Base-by-base conservation (phyloP, 2,329 filamentous ascomycete species). In the Thyridium curvatum region DNA sequence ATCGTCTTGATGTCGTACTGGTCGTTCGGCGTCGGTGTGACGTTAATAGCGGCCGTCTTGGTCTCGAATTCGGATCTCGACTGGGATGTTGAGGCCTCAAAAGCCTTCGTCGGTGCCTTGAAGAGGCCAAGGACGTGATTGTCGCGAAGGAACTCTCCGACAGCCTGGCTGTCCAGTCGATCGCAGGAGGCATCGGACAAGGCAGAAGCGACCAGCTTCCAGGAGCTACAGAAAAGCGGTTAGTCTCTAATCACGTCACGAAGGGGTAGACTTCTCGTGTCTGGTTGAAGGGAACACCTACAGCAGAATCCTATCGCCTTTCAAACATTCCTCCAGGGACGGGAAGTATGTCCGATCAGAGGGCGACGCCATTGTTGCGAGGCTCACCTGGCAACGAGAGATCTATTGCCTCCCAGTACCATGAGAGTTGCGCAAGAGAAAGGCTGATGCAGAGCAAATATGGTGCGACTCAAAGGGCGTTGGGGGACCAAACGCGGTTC, bases 41-140 rank as follows among this genome's bases (percentile, higher is more conserved):
- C 78, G 57, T 94, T 84, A 44, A 96, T 94, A 5, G 89, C 85
- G 16, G 89, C 85, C 1, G 86, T 94, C 61, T 83, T 89, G 15
- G 85, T 85, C 44, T 94, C 85, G 55, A 94, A 94, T 14, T 77
- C 74, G 48, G 76, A 71, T 60, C 82, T 86, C 21, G 84, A 76
- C 51, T 78, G 70, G 37, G 77, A 57, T 47, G 74, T 79, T 2
- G 82, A 69, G 46, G 71, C 52, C 41, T 75, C 65, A 59, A 91
- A 94, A 32, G 82, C 79, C 46, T 72, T 72, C 53, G 81, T 72
- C 18, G 86, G 84, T 40, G 77, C 73, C 48, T 76, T 79, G 41
- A 96, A 73, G 41, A 90, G 69, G 39, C 74, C 67, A 49, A 81
- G 66, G 48, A 86, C 82, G 48, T 82, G 77, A 40, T 77, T 66